Conservation (phyloP, 2,329 filamentous ascomycete genomes). For the Alternaria postmessia region DNA sequence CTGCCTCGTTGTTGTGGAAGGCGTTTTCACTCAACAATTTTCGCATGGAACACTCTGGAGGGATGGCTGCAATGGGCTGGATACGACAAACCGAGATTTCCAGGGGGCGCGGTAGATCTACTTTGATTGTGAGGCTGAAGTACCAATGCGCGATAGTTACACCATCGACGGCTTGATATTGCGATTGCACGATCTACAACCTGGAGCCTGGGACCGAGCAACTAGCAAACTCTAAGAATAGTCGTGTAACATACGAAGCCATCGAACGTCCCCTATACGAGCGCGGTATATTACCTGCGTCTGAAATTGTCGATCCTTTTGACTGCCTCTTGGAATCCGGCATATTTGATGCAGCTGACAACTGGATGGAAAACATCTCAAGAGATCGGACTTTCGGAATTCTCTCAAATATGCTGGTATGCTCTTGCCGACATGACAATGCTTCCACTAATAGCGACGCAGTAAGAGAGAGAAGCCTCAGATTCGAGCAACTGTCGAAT, state of each 20-base stretch:
- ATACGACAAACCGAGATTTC: background rate
- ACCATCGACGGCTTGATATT: constrained; percentile 36
- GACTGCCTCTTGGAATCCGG: background rate
- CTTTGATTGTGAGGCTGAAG: constrained; percentile 32
- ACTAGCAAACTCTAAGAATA: constrained; percentile 20
- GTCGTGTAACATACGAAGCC: background rate
- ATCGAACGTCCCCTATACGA: constrained; percentile 1
- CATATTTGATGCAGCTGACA: background rate
- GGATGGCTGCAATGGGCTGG: background rate
- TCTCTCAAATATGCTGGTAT: background rate
- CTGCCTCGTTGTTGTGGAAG: background rate
- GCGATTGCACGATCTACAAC: constrained; percentile 7
- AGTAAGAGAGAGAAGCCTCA: background rate
- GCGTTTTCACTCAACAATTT: background rate
- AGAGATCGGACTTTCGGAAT: background rate
- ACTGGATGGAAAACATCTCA: background rate
- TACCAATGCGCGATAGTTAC: constrained; percentile 19
- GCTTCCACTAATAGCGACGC: background rate
- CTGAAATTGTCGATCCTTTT: constrained; percentile 5
- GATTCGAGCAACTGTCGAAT: background rate
- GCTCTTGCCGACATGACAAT: background rate
- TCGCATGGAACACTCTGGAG: background rate
- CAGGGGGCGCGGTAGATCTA: background rate
- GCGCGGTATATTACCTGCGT: constrained; percentile 16
- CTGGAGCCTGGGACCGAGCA: constrained; percentile 17